Evolutionary conservation across 1,284 basidiomycete species (phyloP).

Genomic region (Melampsora americana): DNA sequence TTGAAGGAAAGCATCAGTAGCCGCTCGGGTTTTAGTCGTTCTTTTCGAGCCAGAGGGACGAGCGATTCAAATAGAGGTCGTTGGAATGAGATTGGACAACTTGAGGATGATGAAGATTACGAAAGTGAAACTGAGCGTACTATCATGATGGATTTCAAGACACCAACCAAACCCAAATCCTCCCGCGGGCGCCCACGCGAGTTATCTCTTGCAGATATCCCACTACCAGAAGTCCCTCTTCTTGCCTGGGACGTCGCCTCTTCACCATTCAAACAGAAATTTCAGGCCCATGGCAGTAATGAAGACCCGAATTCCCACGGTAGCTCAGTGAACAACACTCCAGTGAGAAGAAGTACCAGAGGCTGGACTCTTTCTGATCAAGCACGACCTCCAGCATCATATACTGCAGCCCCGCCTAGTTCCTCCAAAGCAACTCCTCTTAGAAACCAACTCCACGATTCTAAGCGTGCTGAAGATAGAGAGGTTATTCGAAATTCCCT

Average conservation of each 20-base stretch:
- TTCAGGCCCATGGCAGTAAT: neutral
- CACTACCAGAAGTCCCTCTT: conserved; percentile 23
- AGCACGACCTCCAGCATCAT: conserved; percentile 15
- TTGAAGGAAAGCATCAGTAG: conserved; percentile 42
- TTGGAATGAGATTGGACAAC: conserved; percentile 41
- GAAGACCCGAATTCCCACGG: neutral
- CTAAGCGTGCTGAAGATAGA: neutral
- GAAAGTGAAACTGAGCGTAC: conserved; percentile 11
- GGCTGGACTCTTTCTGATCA: conserved; percentile 20
- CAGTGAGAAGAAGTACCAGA: conserved; percentile 11
- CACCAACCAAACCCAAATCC: neutral
- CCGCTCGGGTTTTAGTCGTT: conserved; percentile 24
- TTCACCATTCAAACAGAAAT: neutral
- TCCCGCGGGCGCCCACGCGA: neutral
- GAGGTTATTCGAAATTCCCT: neutral
- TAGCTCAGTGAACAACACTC: neutral
- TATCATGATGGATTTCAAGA: conserved; percentile 2
- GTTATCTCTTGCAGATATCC: conserved; percentile 27
- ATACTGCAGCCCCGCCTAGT: neutral
- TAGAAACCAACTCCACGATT: neutral
- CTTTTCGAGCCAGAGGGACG: conserved; percentile 1
- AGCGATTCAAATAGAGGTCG: conserved; percentile 14
- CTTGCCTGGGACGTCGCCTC: conserved; percentile 21
- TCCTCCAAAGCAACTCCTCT: neutral
- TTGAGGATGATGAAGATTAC: conserved; percentile 2